Base-by-base conservation (phyloP, 2,329 filamentous ascomycete genomes). In the Sporothrix sp. region DNA sequence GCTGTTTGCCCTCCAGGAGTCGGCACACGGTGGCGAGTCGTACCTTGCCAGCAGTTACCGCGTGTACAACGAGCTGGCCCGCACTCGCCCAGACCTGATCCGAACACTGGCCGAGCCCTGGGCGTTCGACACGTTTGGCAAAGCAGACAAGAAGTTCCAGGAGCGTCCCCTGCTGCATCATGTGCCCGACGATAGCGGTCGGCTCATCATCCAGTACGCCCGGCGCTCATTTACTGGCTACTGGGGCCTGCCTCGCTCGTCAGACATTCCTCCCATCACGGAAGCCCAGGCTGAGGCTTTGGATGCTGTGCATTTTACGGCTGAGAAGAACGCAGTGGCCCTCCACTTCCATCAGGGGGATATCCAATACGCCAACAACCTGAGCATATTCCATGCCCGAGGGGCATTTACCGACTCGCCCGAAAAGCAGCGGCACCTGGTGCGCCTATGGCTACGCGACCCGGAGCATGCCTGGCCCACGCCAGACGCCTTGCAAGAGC, bases 51-150 rank as follows among this genome's bases (percentile, higher is more conserved):
- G 76, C 57, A 76, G 71, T 23, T 78, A 74, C 71, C 66, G 67
- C 3, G 74, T 84, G 3, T 84, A 84, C 60, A 84, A 84, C 56
- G 73, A 82, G 59, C 66, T 84, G 2, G 79, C 79, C 0, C 64
- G 63, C 18, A 76, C 71, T 1, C 64, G 79, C 16, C 79, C 79
- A 0, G 79, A 84, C 57, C 63, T 84, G 11, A 74, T 85, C 30
- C 66, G 70, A 3, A 80, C 76, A 0, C 62, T 84, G 23, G 64
- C 74, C 0, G 67, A 73, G 57, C 72, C 63, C 54, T 81, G 62
- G 79, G 62, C 66, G 72, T 42, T 73, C 20, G 71, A 75, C 30
- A 63, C 76, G 11, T 82, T 79, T 55, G 72, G 71, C 32, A 74
- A 75, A 52, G 59, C 65, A 2, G 62, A 65, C 7, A 68, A 68